Conservation (phyloP, 2,329 filamentous ascomycete species). For the Ophiostoma pallidulum region DNA sequence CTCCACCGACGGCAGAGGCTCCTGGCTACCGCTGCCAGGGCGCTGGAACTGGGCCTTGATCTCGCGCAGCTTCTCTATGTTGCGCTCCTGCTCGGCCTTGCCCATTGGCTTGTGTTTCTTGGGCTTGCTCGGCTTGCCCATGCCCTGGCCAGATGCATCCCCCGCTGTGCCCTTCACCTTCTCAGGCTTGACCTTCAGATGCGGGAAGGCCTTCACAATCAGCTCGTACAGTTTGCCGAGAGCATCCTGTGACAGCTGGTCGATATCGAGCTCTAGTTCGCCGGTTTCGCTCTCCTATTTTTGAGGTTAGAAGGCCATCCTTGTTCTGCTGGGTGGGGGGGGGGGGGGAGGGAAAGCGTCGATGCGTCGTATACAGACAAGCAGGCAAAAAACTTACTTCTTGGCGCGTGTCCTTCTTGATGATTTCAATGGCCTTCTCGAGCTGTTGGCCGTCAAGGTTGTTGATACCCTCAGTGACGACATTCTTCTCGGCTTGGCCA, state of each 20-base stretch:
- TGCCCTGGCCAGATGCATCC: slow-evolving; percentile 15
- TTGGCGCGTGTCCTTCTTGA: slow-evolving; percentile 73
- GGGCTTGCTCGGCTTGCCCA: slow-evolving; percentile 37
- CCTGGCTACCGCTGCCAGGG: slow-evolving; percentile 38
- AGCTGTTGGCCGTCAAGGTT: slow-evolving; percentile 71
- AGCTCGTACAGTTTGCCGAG: slow-evolving; percentile 42
- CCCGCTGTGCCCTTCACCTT: slow-evolving; percentile 21
- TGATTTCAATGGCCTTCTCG: slow-evolving; percentile 74
- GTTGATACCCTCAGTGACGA: slow-evolving; percentile 79
- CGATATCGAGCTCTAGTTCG: slow-evolving; percentile 51
- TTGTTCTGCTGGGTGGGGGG: too few relatives aligned
- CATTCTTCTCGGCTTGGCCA: slow-evolving; percentile 76
- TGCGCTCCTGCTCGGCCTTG: slow-evolving; percentile 59
- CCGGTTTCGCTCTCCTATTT: slow-evolving; percentile 49
- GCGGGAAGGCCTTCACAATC: slow-evolving; percentile 30
- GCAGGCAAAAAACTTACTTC: slow-evolving; percentile 44
- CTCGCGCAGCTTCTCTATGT: slow-evolving; percentile 53
- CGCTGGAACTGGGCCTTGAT: slow-evolving; percentile 44
- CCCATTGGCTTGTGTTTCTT: slow-evolving; percentile 74
- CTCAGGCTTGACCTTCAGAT: slow-evolving; percentile 27
- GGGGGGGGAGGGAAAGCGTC: not conserved
- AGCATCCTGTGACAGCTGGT: slow-evolving; percentile 46
- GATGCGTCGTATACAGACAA: not conserved
- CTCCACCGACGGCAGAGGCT: slow-evolving; percentile 31
- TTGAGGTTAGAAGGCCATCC: not conserved